Base-by-base conservation (phyloP, 2,329 filamentous ascomycete species). In the Diaporthe eres region DNA sequence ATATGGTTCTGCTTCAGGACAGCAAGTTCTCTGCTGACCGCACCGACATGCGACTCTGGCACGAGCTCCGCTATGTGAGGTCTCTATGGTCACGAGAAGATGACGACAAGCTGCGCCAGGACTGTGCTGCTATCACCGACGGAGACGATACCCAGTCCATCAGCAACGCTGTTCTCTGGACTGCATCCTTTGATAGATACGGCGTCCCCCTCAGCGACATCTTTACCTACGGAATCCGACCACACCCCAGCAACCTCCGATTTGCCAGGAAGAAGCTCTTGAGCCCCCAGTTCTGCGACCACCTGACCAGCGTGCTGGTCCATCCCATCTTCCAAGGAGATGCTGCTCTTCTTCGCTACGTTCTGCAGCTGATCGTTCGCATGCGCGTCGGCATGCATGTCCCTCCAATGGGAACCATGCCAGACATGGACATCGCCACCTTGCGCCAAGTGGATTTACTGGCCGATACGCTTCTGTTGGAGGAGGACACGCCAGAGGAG, bases 191-290 rank as follows among this genome's bases (percentile, higher is more conserved):
- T 3, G 71, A 73, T 6, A 28, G 71, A 25, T 73, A 73, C 1
- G 47, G 58, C 9, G 47, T 34, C 7, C 71, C 71, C 4, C 58
- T 65, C 8, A 65, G 58, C 15, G 71, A 73, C 34, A 51, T 73
- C 25, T 73, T 73, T 25, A 73, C 71, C 42, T 73, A 73, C 17
- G 71, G 71, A 9, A 37, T 73, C 8, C 58, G 60, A 7, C 71
- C 58, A 13, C 71, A 73, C 25, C 71, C 58, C 2, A 51, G 13
- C 19, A 34, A n/a, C 19, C 28, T 42, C 12, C n/a, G 71, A 7
- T 13, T 28, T 6, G 1, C 34, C 1, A 51, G 71, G 31, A 51
- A 61, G n/a, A 73, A 55, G 47, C 31, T 51, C 10, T 25, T 73
- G 4, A 65, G 47, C 37, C 34, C 71, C 0, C 17, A n/a, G 7